phyloP scores from a whole-genome alignment of 768 basidiomycete species.

The Mycena chlorophos region DNA sequence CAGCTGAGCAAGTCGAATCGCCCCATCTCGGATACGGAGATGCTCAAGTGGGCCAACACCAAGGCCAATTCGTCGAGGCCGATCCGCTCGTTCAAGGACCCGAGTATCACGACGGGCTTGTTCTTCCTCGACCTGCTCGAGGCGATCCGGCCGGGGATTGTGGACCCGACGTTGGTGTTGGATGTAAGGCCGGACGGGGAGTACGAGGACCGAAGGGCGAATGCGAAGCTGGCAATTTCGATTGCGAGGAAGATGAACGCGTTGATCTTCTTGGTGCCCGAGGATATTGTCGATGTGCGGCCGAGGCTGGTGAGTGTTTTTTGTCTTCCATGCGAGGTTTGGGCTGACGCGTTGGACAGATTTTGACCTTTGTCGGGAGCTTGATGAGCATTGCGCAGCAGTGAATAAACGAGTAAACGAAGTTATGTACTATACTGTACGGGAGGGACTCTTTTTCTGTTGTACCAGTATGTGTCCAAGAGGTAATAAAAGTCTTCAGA shows the following conservation, averaged over 20 bases:
- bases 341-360: slow-evolving; percentile 45
- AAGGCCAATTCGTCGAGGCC: slow-evolving; percentile 72
- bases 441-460: neutral
- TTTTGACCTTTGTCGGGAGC: slow-evolving; percentile 94
- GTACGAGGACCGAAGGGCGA: slow-evolving; percentile 89
- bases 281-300: slow-evolving; percentile 94
- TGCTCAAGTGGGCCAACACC: slow-evolving; percentile 94
- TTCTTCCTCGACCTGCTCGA: slow-evolving; percentile 95
- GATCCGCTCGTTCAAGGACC: slow-evolving; percentile 95
- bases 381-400: slow-evolving; percentile 73
- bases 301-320: slow-evolving; percentile 71
- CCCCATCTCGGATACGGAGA: slow-evolving; percentile 88
- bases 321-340: neutral
- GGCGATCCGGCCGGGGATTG: slow-evolving; percentile 89
- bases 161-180: slow-evolving; percentile 82
- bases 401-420: slow-evolving; percentile 6
- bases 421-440: neutral
- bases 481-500: too few relatives aligned
- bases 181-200: slow-evolving; percentile 57
- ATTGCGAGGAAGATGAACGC: slow-evolving; percentile 98
- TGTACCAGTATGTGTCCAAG: neutral
- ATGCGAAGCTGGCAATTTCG: slow-evolving; percentile 96
- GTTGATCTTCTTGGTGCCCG: slow-evolving; percentile 93
- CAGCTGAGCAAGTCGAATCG: slow-evolving; percentile 65
- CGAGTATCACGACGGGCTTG: slow-evolving; percentile 79